Evolutionary conservation across 371 early-diverging fungal species (phyloP).

Genomic region (Umbelopsis sp.): DNA sequence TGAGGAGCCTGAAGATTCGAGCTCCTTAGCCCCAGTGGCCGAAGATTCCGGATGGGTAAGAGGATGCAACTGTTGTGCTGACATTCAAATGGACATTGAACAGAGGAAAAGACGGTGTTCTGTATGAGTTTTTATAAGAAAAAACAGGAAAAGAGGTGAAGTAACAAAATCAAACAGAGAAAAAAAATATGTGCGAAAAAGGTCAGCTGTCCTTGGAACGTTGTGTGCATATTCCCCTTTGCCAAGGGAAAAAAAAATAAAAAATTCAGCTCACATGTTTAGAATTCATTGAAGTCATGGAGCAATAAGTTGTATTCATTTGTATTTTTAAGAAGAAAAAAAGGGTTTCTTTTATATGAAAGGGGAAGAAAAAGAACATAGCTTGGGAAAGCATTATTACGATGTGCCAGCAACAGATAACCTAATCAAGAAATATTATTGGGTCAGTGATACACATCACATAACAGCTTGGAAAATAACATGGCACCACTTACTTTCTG

Average conservation of each 20-base stretch:
- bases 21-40: neutral
- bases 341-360: neutral
- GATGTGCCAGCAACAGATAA: constrained; percentile 55
- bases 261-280: no score
- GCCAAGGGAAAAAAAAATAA: no score
- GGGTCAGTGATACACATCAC: neutral
- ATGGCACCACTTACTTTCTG: constrained; percentile 70
- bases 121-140: neutral
- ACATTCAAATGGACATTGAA: constrained; percentile 15
- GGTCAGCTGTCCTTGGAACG: no score
- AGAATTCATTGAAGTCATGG: no score
- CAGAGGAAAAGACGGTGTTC: neutral
- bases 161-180: neutral
- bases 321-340: no score
- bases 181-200: neutral
- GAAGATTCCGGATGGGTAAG: neutral
- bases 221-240: no score
- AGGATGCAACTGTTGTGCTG: constrained; percentile 16
- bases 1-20: constrained; percentile 9
- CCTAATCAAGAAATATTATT: constrained; percentile 23
- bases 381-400: constrained; percentile 23
- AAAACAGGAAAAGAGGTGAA: neutral
- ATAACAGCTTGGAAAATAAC: no score
- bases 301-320: no score
- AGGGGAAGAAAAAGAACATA: neutral